These are phyloP conservation scores for Vachellia pachyceras DNA, from an alignment of 306 rosid species.

Conservation along the genomic window DNA sequence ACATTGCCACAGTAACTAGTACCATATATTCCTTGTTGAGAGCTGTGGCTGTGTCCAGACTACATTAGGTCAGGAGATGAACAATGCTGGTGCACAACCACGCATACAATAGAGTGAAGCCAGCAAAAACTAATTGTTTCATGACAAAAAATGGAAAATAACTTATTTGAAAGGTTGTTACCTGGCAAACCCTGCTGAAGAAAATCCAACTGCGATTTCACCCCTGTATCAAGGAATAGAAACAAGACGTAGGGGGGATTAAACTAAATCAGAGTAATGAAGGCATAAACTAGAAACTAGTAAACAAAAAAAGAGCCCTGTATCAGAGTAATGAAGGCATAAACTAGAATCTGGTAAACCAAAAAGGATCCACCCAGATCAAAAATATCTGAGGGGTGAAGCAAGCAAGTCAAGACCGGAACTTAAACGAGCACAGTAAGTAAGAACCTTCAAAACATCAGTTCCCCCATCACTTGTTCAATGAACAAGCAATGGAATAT, in stretches of 20 bases:
- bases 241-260: conserved; percentile 9
- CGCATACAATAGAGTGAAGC: conserved; percentile 7
- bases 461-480: conserved; percentile 18
- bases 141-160: conserved; percentile 11
- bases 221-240: conserved; percentile 63
- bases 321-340: conserved; percentile 22
- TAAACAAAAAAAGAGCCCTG: too few species aligned
- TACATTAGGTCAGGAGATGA: conserved; percentile 24
- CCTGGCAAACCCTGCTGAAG: conserved; percentile 95
- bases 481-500: conserved; percentile 23
- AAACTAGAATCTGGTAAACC: not conserved
- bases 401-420: conserved; percentile 19
- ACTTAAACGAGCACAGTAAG: conserved; percentile 23
- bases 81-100: conserved; percentile 26
- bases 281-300: conserved; percentile 17
- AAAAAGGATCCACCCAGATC: conserved; percentile 30
- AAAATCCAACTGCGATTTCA: conserved; percentile 84
- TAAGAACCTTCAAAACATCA: conserved; percentile 33
- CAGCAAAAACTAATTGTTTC: conserved; percentile 26
- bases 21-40: conserved; percentile 11
- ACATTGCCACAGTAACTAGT: conserved; percentile 29
- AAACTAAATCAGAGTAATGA: conserved; percentile 25
- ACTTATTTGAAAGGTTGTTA: conserved; percentile 41
- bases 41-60: conserved; percentile 8
- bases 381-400: conserved; percentile 27